Conservation (phyloP, 2,329 filamentous ascomycete species). For the Teratosphaeriaceae sp. region DNA sequence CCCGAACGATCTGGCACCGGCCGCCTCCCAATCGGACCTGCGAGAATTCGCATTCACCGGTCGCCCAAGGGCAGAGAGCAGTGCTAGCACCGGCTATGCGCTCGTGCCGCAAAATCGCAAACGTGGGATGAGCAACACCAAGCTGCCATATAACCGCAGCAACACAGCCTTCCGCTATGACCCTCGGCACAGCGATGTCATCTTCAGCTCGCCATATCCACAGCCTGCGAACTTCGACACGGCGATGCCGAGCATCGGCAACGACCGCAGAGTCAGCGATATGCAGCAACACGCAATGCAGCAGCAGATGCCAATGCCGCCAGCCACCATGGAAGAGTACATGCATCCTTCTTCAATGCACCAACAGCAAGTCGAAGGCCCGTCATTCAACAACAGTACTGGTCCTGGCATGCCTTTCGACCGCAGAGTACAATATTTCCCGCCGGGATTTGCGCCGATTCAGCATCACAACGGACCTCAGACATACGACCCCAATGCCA, state of each 20-base stretch:
- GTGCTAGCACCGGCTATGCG: background rate
- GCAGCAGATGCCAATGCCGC: background rate
- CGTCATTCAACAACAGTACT: no score
- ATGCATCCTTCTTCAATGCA: background rate
- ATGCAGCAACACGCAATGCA: background rate
- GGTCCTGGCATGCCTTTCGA: background rate
- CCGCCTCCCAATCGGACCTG: no score
- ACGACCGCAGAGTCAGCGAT: background rate
- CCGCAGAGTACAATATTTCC: background rate
- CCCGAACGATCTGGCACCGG: no score
- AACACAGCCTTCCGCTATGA: background rate
- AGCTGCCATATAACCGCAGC: background rate
- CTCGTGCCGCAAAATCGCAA: background rate
- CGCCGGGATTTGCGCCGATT: background rate
- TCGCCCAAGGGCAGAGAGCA: background rate
- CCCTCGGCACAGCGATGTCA: background rate
- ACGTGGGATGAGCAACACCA: slow-evolving; percentile 1
- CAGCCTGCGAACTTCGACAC: background rate
- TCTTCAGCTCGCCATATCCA: background rate
- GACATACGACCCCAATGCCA: background rate
- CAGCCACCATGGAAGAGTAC: background rate
- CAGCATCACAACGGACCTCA: background rate
- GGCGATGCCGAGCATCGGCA: background rate
- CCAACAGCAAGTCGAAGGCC: slow-evolving; percentile 1
- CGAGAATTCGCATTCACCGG: background rate